Evolutionary conservation across 2,329 filamentous ascomycete species (phyloP), one percentile per base, ranked within the genome.

Genomic region (Fusarium graminum): DNA sequence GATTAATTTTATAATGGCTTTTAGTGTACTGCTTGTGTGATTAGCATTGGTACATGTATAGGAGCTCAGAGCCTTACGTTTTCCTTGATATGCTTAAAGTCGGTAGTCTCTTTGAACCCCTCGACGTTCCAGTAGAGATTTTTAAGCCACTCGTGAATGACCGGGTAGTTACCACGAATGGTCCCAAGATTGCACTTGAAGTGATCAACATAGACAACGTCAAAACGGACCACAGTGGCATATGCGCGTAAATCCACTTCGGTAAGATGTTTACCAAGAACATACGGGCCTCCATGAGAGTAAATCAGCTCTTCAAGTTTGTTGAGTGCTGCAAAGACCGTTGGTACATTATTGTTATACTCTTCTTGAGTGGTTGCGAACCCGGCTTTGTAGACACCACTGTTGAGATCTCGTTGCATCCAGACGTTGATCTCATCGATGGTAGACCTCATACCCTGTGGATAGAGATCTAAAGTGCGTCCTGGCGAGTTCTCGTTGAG

Each of bases 11-110:
- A 8, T 53, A 26, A 34, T 74, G 72, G 1, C 70, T 74, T 47
- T 74, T 74, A 4, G 72, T 70, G 17, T 74, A 74, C 72, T 74
- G 6, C 28, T 2, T 1, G 3, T 5, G 6, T 6, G 1, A n/a
- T 62, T 25, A 62, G 65, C 26, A 2, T 36, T 12, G 6, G 12
- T 1, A 9, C 14, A n/a, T 3, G 3, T 14, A 3, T 32, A 11
- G 16, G 11, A 3, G 7, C 8, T 9, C n/a, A 0, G 0, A 41
- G 2, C 6, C 72, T 65, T 49, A 71, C 72, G 25, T 73, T 90
- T 73, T 91, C 88, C 76, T 90, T 91, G 73, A 90, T 90, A 69
- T 91, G 88, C 63, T 77, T 83, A 65, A 90, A 90, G 63, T 90
- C 80, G 0, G 88, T 90, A 16, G 85, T 87, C 67, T 86, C 84